Base-by-base conservation (phyloP, 345 rosid genomes). In the Aegle marmelos region DNA sequence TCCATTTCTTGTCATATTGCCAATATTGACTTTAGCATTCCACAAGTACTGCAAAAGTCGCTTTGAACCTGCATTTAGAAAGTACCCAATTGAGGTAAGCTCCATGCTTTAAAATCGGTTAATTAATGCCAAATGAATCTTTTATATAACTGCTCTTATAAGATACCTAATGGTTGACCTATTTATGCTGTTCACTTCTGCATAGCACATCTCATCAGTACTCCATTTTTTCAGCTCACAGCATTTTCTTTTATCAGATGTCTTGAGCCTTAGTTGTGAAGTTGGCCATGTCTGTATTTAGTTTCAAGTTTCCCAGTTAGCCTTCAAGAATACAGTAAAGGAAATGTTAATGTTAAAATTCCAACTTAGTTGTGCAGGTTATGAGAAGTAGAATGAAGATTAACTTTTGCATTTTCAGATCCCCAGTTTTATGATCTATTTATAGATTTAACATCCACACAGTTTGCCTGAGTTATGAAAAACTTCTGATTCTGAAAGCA, bases 31-130 rank as follows among this genome's bases (percentile, higher is more conserved):
- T 53, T 79, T 92, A 76, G 76, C 82, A 66, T 96, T 96, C 89
- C 98, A 94, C 85, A 91, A 91, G 80, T 96, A 91, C 85, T 94
- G 97, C 92, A 94, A 92, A 86, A 82, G 67, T 79, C 97, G 99
- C 19, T 94, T 96, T 27, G 99, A 94, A 78, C 97, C 98, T 11
- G 98, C 99, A 78, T 96, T 96, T 54, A 77, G 95, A 76, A 89
- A 87, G 77, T 89, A 94, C 85, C 99, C 98, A 0, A 90, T 96
- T 27, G 98, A 94, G 97, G 99, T 90, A 89, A 85, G 76, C 77
- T 70, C 56, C 62, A 28, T 50, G 16, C 9, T 58, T 57, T 28
- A 13, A 53, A 79, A 72, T 10, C 0, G 14, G n/a, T 75, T 63
- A 9, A 31, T 28, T 1, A 30, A n/a, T 9, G 10, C 50, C n/a